Base-by-base conservation (phyloP, 306 rosid species). In the Sicyos baderoa region DNA sequence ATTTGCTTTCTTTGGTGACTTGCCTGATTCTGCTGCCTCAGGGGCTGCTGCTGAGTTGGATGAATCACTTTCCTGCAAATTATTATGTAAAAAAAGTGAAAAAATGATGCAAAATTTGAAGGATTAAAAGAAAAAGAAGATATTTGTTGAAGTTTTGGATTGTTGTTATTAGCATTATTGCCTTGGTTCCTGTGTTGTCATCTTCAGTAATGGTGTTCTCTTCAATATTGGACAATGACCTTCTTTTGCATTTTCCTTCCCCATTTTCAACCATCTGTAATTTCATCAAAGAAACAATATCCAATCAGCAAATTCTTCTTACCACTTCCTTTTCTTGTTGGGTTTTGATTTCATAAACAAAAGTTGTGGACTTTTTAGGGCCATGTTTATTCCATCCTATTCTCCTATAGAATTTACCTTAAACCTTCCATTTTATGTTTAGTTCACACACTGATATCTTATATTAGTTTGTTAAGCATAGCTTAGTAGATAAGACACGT, bases 221-320 rank as follows among this genome's bases (percentile, higher is more conserved):
- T 48, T 79, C 87, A 57, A 84, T 72, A 11, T 77, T 76, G 0
- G 88, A 74, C 25, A 85, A 59, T 15, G 67, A 48, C 76, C 70
- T 81, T 70, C 81, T 83, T 10, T 54, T 58, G 81, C 91, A 81
- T 75, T 77, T 86, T 32, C 76, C 96, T 73, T 77, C 86, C 0
- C 91, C 96, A 67, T 88, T 86, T 74, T 86, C 96, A 67, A 93
- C 96, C 90, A 90, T 88, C 99, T 93, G 76, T 61, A 9, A 35
- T 49, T 37, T 75, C 74, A 84, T 76, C 73, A 48, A 29, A 74
- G 25, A 85, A 49, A 15, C 7, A 49, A 49, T 1, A 14, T 49
- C 51, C 15, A 15, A 15, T 49, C 5, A 49, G 2, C 53, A 47
- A 47, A 47, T 45, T 45, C 49, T 44, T 44, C 13, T 44, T 9